Percentiles rank a stretch among this genome's conserved stretches.
phyloP scores from a whole-genome alignment of 1,284 basidiomycete genomes.

The Sutorius eximius region DNA sequence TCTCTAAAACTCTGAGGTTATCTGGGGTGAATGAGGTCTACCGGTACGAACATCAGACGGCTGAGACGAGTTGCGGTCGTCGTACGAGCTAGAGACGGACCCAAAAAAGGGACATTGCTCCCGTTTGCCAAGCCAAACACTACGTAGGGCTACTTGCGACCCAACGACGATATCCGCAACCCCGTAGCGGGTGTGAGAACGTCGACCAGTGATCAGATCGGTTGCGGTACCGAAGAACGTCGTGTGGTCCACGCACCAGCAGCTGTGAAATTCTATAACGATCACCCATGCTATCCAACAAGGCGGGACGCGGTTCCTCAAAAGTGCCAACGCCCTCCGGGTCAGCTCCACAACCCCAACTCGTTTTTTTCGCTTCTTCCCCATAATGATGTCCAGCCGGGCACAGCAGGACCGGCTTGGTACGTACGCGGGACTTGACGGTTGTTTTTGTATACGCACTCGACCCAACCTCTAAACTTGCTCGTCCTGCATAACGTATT shows the following conservation, averaged over 20 bases:
- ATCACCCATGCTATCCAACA: background rate
- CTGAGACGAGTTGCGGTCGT: background rate
- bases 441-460: too few relatives aligned
- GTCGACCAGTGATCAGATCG: slow-evolving; percentile 7
- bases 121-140: background rate
- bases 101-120: background rate
- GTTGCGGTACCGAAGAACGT: slow-evolving; percentile 4
- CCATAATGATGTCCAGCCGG: background rate
- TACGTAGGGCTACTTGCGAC: too few relatives aligned
- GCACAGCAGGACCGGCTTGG: background rate
- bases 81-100: background rate
- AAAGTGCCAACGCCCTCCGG: background rate
- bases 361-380: background rate
- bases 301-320: background rate
- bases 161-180: too few relatives aligned
- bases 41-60: background rate
- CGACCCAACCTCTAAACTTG: background rate
- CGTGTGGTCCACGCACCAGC: background rate
- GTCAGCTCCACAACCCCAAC: background rate
- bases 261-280: background rate
- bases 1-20: background rate
- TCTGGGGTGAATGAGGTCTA: background rate
- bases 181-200: background rate
- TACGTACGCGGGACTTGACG: slow-evolving; percentile 1
- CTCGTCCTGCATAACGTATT: background rate